Evolutionary conservation across 2,329 filamentous ascomycete species (phyloP).

Genomic region (Xylariaceae sp.): DNA sequence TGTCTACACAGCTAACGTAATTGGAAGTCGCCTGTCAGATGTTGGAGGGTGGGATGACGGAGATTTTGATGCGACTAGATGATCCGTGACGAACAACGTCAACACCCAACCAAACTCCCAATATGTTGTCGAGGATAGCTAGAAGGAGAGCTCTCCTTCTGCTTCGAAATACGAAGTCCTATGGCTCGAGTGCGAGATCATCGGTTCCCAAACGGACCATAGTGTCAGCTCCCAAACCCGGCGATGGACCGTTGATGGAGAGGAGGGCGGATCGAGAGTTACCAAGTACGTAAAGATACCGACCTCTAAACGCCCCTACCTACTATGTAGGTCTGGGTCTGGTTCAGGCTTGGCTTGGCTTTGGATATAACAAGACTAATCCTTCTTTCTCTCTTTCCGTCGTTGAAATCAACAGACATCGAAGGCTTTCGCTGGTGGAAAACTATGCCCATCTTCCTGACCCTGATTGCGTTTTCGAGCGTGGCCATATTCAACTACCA

Average conservation of each 20-base stretch:
- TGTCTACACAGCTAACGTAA: too few relatives aligned
- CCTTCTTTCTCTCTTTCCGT: too few relatives aligned
- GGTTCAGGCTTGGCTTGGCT: too few relatives aligned
- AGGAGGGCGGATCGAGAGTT: slow-evolving; percentile 61
- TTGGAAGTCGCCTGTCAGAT: too few relatives aligned
- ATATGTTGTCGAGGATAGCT: slow-evolving; percentile 33
- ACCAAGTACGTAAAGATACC: slow-evolving; percentile 43
- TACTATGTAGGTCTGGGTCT: too few relatives aligned
- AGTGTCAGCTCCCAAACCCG: slow-evolving; percentile 51
- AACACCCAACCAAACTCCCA: slow-evolving; percentile 4
- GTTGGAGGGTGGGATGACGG: slow-evolving; percentile 19
- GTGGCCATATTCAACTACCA: slow-evolving; percentile 99
- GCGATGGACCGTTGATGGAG: slow-evolving; percentile 60
- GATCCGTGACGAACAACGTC: slow-evolving; percentile 3
- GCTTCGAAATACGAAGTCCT: slow-evolving; percentile 19
- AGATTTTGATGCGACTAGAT: slow-evolving; percentile 5
- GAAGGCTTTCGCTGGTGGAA: slow-evolving; percentile 57
- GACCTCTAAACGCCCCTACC: too few relatives aligned
- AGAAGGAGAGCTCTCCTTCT: slow-evolving; percentile 27
- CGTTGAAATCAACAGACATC: too few relatives aligned
- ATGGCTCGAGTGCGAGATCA: slow-evolving; percentile 11
- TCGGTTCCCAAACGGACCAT: slow-evolving; percentile 38
- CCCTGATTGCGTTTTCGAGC: slow-evolving; percentile 63
- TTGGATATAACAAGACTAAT: too few relatives aligned
- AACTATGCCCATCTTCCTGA: slow-evolving; percentile 75